Percentiles rank a stretch among this genome's conserved stretches.
Conservation (phyloP, 805 yeast species). For the Saccharomycopsis guyanensis region DNA sequence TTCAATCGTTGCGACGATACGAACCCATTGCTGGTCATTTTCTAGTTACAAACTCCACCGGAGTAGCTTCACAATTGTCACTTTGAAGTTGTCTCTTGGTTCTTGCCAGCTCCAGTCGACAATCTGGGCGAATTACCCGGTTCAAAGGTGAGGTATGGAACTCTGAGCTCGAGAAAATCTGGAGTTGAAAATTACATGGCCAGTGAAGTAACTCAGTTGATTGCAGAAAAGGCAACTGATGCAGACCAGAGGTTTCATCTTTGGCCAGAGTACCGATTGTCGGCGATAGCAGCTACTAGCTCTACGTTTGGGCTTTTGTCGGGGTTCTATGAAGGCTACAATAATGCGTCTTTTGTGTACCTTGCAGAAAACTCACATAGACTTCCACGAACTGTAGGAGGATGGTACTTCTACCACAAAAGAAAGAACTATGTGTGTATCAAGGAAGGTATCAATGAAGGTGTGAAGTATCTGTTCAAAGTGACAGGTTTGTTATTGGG, state of each 20-base stretch:
- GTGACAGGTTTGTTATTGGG: conserved; percentile 38
- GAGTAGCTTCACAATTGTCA: too few relatives aligned
- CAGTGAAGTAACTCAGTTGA: neutral
- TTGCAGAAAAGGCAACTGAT: conserved; percentile 8
- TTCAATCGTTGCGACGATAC: neutral
- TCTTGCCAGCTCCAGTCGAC: too few relatives aligned
- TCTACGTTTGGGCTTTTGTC: conserved; percentile 39
- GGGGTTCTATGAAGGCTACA: conserved; percentile 58
- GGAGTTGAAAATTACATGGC: too few relatives aligned
- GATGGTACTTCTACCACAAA: conserved; percentile 86
- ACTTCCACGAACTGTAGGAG: conserved; percentile 67
- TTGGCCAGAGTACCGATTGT: conserved; percentile 38
- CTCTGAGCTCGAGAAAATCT: too few relatives aligned
- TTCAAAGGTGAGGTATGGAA: too few relatives aligned
- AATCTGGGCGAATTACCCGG: too few relatives aligned
- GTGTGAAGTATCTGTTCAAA: conserved; percentile 36
- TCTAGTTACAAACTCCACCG: too few relatives aligned
- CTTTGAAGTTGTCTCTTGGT: too few relatives aligned
- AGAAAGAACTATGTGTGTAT: conserved; percentile 71
- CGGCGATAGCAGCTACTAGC: conserved; percentile 33
- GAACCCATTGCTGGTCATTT: neutral
- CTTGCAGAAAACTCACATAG: conserved; percentile 79
- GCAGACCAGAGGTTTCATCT: conserved; percentile 39
- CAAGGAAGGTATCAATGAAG: conserved; percentile 43
- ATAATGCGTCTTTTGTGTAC: conserved; percentile 46